Conservation (phyloP, 768 basidiomycete species). For the Termitomyces sp. region DNA sequence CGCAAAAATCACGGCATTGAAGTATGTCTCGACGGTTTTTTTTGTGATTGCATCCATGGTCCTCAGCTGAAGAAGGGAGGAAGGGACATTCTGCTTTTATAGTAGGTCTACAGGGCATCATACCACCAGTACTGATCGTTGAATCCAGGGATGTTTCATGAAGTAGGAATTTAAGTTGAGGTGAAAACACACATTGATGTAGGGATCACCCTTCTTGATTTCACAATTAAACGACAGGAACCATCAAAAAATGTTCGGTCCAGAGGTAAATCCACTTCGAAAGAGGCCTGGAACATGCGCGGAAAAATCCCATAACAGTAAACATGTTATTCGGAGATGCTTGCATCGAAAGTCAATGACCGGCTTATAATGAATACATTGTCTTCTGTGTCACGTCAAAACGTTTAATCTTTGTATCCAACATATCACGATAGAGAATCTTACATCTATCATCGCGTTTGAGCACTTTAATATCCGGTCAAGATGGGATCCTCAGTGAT, state of each 20-base stretch:
- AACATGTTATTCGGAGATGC: background rate
- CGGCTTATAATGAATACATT: background rate
- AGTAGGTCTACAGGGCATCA: background rate
- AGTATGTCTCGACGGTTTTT: background rate
- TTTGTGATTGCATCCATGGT: background rate
- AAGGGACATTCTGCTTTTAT: background rate
- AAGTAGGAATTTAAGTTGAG: background rate
- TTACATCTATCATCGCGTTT: too few relatives aligned
- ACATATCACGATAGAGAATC: background rate
- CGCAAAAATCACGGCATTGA: background rate
- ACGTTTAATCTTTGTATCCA: background rate
- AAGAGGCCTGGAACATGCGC: background rate
- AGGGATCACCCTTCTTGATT: background rate
- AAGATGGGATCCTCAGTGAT: background rate
- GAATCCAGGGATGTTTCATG: background rate
- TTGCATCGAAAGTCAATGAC: background rate
- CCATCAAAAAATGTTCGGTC: too few relatives aligned
- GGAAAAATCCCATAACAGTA: background rate
- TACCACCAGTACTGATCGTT: background rate
- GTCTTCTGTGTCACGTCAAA: background rate
- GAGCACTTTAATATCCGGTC: too few relatives aligned
- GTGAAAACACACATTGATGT: background rate
- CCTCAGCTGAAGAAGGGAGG: background rate
- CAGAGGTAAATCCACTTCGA: background rate
- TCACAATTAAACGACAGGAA: background rate